Base-by-base conservation (phyloP, 768 basidiomycete genomes). In the Trametes cubensis region DNA sequence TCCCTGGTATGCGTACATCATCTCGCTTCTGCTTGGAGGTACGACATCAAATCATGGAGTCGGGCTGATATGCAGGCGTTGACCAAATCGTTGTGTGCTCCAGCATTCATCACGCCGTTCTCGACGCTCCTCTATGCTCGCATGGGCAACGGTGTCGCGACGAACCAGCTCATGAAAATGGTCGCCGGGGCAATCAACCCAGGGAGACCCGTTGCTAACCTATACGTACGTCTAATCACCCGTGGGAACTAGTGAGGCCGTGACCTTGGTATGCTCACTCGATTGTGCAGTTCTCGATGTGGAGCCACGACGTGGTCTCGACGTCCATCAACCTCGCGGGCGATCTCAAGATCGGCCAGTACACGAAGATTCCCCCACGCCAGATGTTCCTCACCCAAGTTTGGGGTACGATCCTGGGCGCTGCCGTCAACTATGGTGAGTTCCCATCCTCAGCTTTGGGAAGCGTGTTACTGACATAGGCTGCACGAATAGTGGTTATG, bases 321-420 rank as follows among this genome's bases (percentile, higher is more conserved):
- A 85, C 80, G 34, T 85, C 83, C 0, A 80, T 86, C 52, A 67
- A 66, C 34, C 76, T 86, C 13, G 83, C 85, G 2, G 75, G 76
- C 0, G 84, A 86, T 68, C 74, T 87, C 6, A 89, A 89, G 69
- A 79, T 89, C 40, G 78, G 77, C 42, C 78, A 80, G 39, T 85
- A 86, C 70, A 73, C 83, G 1, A 88, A 88, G 72, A 81, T 90
- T 45, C 86, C 88, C 26, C 86, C 88, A 23, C 84, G 87, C 15
- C 78, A 81, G 41, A 84, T 87, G 74, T 86, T 89, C 71, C 69
- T 83, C 11, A 84, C 85, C 7, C 88, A 89, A 67, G 75, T 87
- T n/a, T 81, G 82, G 78, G 86, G 86, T 4, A 86, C 86, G 0
- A 78, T 88, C 47, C 76, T 88, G 57, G 86, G 79, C 34, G 49